Conservation (phyloP, 331 rosid genomes). For the Telfairia occidentalis region DNA sequence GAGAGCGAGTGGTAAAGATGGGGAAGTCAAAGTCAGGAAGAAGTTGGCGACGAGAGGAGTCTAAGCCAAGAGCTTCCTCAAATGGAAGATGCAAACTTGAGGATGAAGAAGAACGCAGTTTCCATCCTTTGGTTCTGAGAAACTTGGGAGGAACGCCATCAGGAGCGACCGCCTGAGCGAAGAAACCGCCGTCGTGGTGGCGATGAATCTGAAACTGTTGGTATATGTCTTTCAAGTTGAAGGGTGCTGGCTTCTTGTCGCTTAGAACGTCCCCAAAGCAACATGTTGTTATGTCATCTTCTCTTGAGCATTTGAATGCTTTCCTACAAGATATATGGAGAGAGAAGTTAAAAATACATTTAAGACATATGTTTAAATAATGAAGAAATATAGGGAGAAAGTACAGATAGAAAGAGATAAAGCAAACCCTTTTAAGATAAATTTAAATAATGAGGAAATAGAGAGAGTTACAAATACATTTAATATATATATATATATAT, state of each 20-base stretch:
- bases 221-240: conserved; percentile 48
- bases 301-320: conserved; percentile 62
- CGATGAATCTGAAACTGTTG: conserved; percentile 60
- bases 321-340: conserved; percentile 36
- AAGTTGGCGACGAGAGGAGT: conserved; percentile 27
- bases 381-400: too few species aligned
- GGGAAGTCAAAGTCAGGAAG: conserved; percentile 51
- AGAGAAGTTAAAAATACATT: not conserved
- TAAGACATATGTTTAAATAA: not conserved
- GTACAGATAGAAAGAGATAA: too few species aligned
- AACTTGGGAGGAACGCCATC: conserved; percentile 73
- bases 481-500: not conserved
- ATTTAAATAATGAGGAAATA: too few species aligned
- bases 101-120: conserved; percentile 21
- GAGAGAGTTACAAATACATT: too few species aligned
- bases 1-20: conserved; percentile 35
- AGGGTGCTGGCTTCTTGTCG: conserved; percentile 54
- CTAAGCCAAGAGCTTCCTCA: conserved; percentile 60
- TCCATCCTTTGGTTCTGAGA: conserved; percentile 67
- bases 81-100: conserved; percentile 31
- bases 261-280: conserved; percentile 45
- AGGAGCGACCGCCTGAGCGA: conserved; percentile 54
- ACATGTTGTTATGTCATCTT: conserved; percentile 46
- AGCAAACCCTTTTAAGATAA: too few species aligned
- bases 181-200: conserved; percentile 59